Evolutionary conservation across 768 basidiomycete genomes (phyloP).

Genomic region (Pulveroboletus sp.): DNA sequence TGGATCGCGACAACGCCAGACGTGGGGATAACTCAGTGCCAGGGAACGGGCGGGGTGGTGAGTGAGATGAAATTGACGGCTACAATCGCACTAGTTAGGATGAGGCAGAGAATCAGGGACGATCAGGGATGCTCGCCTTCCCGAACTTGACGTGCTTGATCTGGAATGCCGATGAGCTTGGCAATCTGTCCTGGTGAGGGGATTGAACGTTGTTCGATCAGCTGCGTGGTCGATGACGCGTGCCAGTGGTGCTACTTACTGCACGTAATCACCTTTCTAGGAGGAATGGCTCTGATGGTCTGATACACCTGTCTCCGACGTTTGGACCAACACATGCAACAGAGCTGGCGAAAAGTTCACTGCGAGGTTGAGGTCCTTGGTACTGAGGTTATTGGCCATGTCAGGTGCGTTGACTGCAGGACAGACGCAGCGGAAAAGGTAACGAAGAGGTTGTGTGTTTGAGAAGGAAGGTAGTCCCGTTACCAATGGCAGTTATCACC

Average conservation of each 20-base stretch:
- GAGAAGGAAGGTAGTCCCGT: too few relatives aligned
- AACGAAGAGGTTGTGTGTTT: too few relatives aligned
- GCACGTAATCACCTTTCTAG: slow-evolving; percentile 62
- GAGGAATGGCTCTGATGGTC: slow-evolving; percentile 59
- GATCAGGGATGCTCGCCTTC: slow-evolving; percentile 47
- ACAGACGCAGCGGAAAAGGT: too few relatives aligned
- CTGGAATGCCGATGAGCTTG: slow-evolving; percentile 69
- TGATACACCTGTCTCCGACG: slow-evolving; percentile 61
- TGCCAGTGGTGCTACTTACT: slow-evolving; percentile 25
- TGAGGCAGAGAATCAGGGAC: background rate
- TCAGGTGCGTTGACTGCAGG: too few relatives aligned
- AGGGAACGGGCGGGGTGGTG: slow-evolving; percentile 62
- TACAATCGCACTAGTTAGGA: slow-evolving; percentile 20
- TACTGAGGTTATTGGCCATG: background rate
- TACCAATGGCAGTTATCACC: too few relatives aligned
- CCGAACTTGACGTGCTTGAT: slow-evolving; percentile 69
- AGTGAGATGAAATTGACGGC: slow-evolving; percentile 71
- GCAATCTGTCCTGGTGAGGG: slow-evolving; percentile 60
- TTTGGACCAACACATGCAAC: background rate
- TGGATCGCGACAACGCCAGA: slow-evolving; percentile 65
- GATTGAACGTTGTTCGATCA: background rate
- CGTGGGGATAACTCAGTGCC: slow-evolving; percentile 70
- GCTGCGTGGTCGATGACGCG: background rate
- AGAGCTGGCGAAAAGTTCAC: background rate
- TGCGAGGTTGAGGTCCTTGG: slow-evolving; percentile 14